Evolutionary conservation across 169 alveolate genomes (phyloP), one percentile per base, ranked within the genome.

Genomic region (Cyclospora cayetanensis): DNA sequence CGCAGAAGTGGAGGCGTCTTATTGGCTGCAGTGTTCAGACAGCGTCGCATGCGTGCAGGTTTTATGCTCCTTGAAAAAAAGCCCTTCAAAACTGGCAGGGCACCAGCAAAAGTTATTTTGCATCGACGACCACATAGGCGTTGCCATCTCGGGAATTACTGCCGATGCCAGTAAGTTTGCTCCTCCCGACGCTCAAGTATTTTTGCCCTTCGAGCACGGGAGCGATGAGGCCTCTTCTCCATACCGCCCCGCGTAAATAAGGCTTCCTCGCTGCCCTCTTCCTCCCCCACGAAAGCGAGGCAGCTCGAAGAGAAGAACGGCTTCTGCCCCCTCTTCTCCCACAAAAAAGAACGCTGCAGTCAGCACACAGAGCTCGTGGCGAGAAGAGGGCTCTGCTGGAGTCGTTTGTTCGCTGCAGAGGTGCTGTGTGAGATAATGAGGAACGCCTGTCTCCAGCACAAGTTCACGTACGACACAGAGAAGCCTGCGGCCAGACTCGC

Each of bases 161-260:
- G 99, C 99, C n/a, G 99, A 99, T 93, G 99, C 99, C 4, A 95
- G 98, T 93, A 96, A 94, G 89, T n/a, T n/a, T n/a, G n/a, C n/a
- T n/a, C n/a, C n/a, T n/a, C n/a, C n/a, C n/a, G n/a, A n/a, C n/a
- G n/a, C n/a, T n/a, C n/a, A n/a, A n/a, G n/a, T n/a, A n/a, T n/a
- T n/a, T n/a, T n/a, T n/a, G n/a, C n/a, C n/a, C n/a, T n/a, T n/a
- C n/a, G n/a, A n/a, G n/a, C n/a, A n/a, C n/a, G n/a, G n/a, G n/a
- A n/a, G n/a, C n/a, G n/a, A n/a, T n/a, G n/a, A n/a, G n/a, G n/a
- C n/a, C n/a, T n/a, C n/a, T n/a, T n/a, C n/a, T n/a, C n/a, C n/a
- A n/a, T n/a, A n/a, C n/a, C n/a, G n/a, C n/a, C n/a, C n/a, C n/a
- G n/a, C n/a, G n/a, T n/a, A n/a, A n/a, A n/a, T n/a, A n/a, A n/a